A percentile compares a stretch with the other conserved stretches of the same genome.
These are phyloP conservation scores for Fomitopsis pinicola DNA, from an alignment of 1,284 basidiomycete genomes.

Conservation along the genomic window DNA sequence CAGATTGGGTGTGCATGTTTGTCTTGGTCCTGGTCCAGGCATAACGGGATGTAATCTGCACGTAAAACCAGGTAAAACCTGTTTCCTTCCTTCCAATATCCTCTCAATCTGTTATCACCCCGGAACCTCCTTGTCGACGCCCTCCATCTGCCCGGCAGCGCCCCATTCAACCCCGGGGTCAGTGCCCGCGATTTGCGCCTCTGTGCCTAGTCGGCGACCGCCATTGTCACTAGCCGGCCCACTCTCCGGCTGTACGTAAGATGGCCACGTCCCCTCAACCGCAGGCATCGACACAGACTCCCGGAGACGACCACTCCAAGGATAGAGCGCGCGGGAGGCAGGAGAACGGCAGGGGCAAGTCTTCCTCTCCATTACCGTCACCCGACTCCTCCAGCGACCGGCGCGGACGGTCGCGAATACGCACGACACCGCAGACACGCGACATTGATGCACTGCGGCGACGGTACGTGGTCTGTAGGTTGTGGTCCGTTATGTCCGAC, in stretches of 20 bases:
- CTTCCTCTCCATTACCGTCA: conserved; percentile 23
- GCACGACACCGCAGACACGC: conserved; percentile 11
- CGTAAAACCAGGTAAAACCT: neutral
- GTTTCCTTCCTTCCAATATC: neutral
- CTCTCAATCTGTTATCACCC: neutral
- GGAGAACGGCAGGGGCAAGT: conserved; percentile 9
- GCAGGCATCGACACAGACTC: neutral
- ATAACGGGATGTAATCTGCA: conserved; percentile 5
- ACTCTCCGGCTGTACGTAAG: neutral
- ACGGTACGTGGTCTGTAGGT: conserved; percentile 12
- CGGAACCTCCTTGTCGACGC: neutral
- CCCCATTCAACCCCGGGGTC: neutral
- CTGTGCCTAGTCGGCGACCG: neutral
- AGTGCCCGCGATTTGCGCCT: neutral
- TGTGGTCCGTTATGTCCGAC: neutral
- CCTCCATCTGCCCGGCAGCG: neutral
- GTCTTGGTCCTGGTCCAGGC: conserved; percentile 1
- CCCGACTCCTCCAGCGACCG: conserved; percentile 24
- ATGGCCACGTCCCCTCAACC: neutral
- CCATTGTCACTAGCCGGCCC: neutral
- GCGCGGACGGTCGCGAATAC: conserved; percentile 24
- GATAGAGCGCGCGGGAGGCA: neutral
- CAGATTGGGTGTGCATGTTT: conserved; percentile 5
- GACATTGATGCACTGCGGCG: conserved; percentile 15
- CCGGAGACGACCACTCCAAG: neutral